Conservation (phyloP, 257 asterid genomes). For the Paraleonurus japonicus region DNA sequence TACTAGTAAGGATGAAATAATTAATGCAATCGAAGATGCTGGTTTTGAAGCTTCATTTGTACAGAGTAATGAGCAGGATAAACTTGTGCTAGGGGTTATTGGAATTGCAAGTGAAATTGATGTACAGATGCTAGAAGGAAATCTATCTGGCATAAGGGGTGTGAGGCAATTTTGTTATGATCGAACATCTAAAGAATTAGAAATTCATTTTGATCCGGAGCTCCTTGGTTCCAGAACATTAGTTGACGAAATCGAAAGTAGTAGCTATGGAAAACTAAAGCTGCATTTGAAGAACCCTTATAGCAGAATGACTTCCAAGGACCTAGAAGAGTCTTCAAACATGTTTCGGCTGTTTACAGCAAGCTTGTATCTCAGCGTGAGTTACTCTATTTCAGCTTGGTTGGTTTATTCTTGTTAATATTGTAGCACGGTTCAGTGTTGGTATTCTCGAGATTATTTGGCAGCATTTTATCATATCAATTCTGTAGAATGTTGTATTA, state of each 20-base stretch:
- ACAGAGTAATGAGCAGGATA: constrained; percentile 90
- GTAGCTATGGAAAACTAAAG: constrained; percentile 65
- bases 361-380: constrained; percentile 86
- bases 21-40: constrained; percentile 90
- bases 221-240: constrained; percentile 79
- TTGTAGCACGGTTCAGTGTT: constrained; percentile 1
- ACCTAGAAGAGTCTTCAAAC: constrained; percentile 74
- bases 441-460: constrained; percentile 8
- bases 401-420: constrained; percentile 5
- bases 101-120: constrained; percentile 72
- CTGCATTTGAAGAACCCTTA: constrained; percentile 79
- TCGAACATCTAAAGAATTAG: constrained; percentile 52
- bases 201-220: constrained; percentile 88
- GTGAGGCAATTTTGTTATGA: constrained; percentile 67
- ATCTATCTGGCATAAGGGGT: constrained; percentile 66
- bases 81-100: constrained; percentile 59
- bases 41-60: constrained; percentile 96
- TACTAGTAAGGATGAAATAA: constrained; percentile 70
- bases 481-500: constrained; percentile 6
- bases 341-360: constrained; percentile 85
- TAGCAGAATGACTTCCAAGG: constrained; percentile 86
- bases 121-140: constrained; percentile 66
- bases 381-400: constrained; percentile 33
- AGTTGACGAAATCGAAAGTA: constrained; percentile 73
- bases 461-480: neutral